Evolutionary conservation across 1,284 basidiomycete genomes (phyloP).

Genomic region (Sanghuangporus baumii): DNA sequence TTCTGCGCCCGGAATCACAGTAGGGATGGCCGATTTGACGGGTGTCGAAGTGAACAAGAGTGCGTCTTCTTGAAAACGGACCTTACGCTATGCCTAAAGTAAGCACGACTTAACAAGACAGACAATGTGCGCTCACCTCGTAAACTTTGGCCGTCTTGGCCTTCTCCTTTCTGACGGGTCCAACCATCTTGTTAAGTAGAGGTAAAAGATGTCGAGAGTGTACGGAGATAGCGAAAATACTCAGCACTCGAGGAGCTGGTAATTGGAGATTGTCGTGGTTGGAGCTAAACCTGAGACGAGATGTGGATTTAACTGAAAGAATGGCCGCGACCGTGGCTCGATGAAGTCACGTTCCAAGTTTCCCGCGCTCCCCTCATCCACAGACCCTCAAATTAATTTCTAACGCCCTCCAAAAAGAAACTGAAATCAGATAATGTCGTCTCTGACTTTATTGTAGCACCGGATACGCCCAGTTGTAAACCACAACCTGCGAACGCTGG

Average conservation of each 20-base stretch:
- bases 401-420: too few relatives aligned
- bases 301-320: not conserved
- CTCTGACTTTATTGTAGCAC: too few relatives aligned
- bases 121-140: not conserved
- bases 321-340: not conserved
- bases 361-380: not conserved
- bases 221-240: too few relatives aligned
- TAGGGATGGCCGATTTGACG: not conserved
- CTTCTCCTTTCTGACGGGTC: not conserved
- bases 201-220: not conserved
- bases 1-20: not conserved
- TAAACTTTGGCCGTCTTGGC: not conserved
- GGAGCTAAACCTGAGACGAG: not conserved
- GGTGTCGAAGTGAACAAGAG: not conserved
- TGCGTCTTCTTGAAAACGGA: not conserved
- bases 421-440: too few relatives aligned
- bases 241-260: too few relatives aligned
- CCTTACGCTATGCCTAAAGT: not conserved
- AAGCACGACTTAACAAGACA: not conserved
- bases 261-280: too few relatives aligned
- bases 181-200: not conserved
- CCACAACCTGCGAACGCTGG: too few relatives aligned
- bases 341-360: not conserved
- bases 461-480: too few relatives aligned
- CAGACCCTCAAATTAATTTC: not conserved